Evolutionary conservation across 345 rosid species (phyloP), one percentile per base, ranked within the genome.

Genomic region (Iberis pinnata): DNA sequence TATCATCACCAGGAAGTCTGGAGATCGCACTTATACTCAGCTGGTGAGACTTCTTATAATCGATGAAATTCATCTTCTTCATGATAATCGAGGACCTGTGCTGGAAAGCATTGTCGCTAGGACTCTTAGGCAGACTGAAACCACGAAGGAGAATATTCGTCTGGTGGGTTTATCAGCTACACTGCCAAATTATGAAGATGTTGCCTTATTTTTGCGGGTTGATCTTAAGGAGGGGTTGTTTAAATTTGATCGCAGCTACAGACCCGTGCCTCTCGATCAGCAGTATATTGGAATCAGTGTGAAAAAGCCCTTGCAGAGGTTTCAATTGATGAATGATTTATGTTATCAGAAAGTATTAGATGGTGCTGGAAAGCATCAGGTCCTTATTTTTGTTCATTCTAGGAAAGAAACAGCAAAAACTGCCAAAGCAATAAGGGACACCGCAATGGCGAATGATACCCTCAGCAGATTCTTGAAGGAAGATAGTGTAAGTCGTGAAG

Each of bases 91-190:
- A 76, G 98, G 98, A 42, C 97, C 98, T 43, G 98, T 92, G 59
- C 93, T 92, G 11, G 98, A 88, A 74, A 92, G 97, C 65, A 88
- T 92, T 67, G 97, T 92, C 19, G 98, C 98, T 16, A 81, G 98
- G 71, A 92, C 98, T 40, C 80, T 88, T 19, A 80, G 97, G 71
- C 98, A 88, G 60, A 83, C 83, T 70, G 98, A 92, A 78, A 81
- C 96, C 27, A 78, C 90, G 1, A 83, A 81, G 63, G 95, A 85
- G 69, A 88, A 83, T 67, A 92, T 88, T 70, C 76, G 98, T 11
- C 66, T 92, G 83, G 98, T 92, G 36, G 96, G 98, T 15, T 65
- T 88, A 65, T 92, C 98, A 1, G 96, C 96, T 51, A 92, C 95
- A 2, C 83, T 92, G 37, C 98, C 98, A 33, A 92, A 92, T 70